Evolutionary conservation across 148 eudicot genomes (phyloP), one percentile per base, ranked within the genome.

Genomic region (Simmondsia chinensis): DNA sequence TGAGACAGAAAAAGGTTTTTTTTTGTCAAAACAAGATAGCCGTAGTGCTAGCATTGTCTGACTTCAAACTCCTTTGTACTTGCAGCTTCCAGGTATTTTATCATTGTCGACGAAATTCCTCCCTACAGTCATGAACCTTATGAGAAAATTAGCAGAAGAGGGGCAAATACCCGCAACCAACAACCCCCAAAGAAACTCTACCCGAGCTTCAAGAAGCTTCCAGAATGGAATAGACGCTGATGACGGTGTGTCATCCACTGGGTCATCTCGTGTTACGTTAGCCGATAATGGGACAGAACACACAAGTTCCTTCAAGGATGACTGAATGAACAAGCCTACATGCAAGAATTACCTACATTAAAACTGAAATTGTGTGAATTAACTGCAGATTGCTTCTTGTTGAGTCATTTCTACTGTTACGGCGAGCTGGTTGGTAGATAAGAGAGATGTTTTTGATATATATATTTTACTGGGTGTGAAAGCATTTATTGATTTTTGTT

Each of bases 91-190:
- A 25, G 95, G 95, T 50, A 48, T 84, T 44, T 68, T 89, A 16
- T 78, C 97, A 26, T 25, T 89, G 33, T 89, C 97, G 21, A 72
- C 95, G 48, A 84, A 73, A 74, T 68, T 89, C 43, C 69, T 89
- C 43, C 97, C 97, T n/a, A 81, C 95, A 6, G 61, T 80, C 50
- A 83, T 75, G 82, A 82, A 76, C 64, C 75, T 91, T 57, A 85
- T 91, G 10, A 76, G 67, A 44, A 79, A 63, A 62, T 66, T 91
- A 56, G 97, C 97, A 0, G 97, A 86, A 50, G 79, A 71, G 14
- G 97, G 95, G 28, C 72, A 65, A 29, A 56, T 34, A 50, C 71
- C 74, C 14, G 64, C 80, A 24, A 55, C 76, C 1, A 22, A 61
- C 39, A 61, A 61, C 54, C 48, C 78, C 48, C 84, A 77, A 48